Percentiles rank a stretch among this genome's conserved stretches.
Evolutionary conservation across 441 rosid species (phyloP).

Genomic region (Pelargonium citronellum): DNA sequence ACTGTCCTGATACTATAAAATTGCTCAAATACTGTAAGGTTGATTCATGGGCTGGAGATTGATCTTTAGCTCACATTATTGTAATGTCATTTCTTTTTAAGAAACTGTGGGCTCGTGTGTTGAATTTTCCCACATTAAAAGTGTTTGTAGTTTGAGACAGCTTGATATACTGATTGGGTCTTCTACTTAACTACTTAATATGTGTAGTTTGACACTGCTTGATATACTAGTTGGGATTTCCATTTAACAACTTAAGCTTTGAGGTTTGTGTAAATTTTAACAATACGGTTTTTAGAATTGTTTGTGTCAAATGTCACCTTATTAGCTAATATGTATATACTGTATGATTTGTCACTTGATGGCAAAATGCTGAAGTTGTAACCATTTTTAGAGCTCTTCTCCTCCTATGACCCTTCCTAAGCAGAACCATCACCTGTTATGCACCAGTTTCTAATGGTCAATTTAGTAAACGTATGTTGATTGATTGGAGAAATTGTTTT

Average conservation of each 20-base stretch:
- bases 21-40: slow-evolving; percentile 3
- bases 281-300: too few species aligned
- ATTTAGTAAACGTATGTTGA: neutral
- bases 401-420: neutral
- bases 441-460: neutral
- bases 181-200: too few species aligned
- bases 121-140: neutral
- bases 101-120: neutral
- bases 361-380: neutral
- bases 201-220: too few species aligned
- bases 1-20: slow-evolving; percentile 8
- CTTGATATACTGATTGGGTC: too few species aligned
- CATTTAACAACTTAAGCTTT: too few species aligned
- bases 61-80: neutral
- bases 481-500: neutral
- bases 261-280: too few species aligned
- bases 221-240: too few species aligned
- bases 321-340: neutral
- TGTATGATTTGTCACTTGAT: neutral
- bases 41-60: neutral
- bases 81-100: neutral
- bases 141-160: too few species aligned
- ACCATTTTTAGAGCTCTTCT: neutral
- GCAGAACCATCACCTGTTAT: neutral
- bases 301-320: neutral